A percentile compares a stretch with the other conserved stretches of the same genome.
Evolutionary conservation across 1,284 basidiomycete genomes (phyloP).

Genomic region (Irpex sp.): DNA sequence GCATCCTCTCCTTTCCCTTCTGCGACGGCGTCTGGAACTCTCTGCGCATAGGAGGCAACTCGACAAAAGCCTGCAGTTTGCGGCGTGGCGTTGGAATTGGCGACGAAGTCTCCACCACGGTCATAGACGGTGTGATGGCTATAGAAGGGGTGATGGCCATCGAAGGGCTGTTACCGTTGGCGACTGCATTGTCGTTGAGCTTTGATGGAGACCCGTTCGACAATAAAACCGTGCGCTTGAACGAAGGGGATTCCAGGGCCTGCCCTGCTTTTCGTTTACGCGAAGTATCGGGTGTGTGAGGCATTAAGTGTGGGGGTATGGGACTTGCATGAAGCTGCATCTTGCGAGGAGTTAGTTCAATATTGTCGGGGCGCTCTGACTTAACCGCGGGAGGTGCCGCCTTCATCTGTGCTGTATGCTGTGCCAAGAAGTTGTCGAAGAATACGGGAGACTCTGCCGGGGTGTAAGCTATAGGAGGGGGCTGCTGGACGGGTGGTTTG

Average conservation of each 20-base stretch:
- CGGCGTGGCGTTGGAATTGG: slow-evolving; percentile 15
- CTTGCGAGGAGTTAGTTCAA: slow-evolving; percentile 13
- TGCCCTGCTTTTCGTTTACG: slow-evolving; percentile 45
- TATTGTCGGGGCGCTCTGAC: not conserved
- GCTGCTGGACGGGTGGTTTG: slow-evolving; percentile 18
- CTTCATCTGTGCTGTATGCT: slow-evolving; percentile 38
- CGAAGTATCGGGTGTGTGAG: slow-evolving; percentile 17
- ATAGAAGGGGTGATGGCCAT: slow-evolving; percentile 1
- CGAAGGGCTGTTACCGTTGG: not conserved
- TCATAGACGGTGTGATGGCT: slow-evolving; percentile 13
- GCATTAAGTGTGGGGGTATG: slow-evolving; percentile 44
- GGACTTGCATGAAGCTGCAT: slow-evolving; percentile 30
- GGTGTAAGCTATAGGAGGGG: slow-evolving; percentile 33
- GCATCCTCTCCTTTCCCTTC: slow-evolving; percentile 23
- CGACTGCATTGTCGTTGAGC: not conserved
- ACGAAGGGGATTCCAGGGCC: slow-evolving; percentile 32
- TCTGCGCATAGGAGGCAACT: slow-evolving; percentile 45
- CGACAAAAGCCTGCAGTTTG: slow-evolving; percentile 52
- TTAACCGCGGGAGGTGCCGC: slow-evolving; percentile 4
- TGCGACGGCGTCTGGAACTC: slow-evolving; percentile 37
- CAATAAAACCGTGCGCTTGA: slow-evolving; percentile 23
- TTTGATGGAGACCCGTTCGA: not conserved
- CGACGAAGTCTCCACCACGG: slow-evolving; percentile 1
- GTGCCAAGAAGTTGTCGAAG: slow-evolving; percentile 61
- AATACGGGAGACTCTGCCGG: slow-evolving; percentile 57